phyloP scores from a whole-genome alignment of 139 green algal genomes.

The Tetradesmus obliquus region DNA sequence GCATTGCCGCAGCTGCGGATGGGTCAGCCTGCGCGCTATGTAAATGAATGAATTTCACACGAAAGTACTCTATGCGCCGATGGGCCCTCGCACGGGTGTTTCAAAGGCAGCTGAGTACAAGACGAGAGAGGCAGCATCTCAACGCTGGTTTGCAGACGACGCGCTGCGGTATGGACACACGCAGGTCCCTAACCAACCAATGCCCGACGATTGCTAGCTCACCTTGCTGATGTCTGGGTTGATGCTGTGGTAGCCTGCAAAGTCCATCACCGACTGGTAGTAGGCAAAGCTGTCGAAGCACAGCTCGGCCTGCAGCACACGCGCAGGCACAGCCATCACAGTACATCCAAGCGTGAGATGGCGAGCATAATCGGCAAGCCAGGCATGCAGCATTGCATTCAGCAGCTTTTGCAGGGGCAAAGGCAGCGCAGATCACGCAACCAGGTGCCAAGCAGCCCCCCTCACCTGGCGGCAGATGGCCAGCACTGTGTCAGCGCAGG shows the following conservation, averaged over 20 bases:
- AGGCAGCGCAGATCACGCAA: neutral
- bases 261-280: constrained; percentile 63
- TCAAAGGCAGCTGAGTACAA: too few species aligned
- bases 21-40: too few species aligned
- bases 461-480: constrained; percentile 67
- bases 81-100: too few species aligned
- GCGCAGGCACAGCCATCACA: neutral
- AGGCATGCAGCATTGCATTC: too few species aligned
- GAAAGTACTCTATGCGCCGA: too few species aligned
- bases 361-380: neutral
- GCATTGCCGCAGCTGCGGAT: too few species aligned
- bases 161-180: neutral
- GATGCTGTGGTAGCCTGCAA: constrained; percentile 53
- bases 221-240: constrained; percentile 56
- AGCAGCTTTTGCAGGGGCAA: neutral
- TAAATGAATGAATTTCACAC: too few species aligned
- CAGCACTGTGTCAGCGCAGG: constrained; percentile 52
- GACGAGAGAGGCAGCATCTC: too few species aligned
- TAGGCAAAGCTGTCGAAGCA: constrained; percentile 60
- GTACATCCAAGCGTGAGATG: neutral
- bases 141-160: neutral
- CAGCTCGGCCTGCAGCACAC: constrained; percentile 53
- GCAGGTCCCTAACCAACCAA: too few species aligned
- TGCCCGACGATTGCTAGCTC: neutral
- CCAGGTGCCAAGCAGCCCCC: neutral